Conservation (phyloP, 805 yeast species). For the Candida railenensis region DNA sequence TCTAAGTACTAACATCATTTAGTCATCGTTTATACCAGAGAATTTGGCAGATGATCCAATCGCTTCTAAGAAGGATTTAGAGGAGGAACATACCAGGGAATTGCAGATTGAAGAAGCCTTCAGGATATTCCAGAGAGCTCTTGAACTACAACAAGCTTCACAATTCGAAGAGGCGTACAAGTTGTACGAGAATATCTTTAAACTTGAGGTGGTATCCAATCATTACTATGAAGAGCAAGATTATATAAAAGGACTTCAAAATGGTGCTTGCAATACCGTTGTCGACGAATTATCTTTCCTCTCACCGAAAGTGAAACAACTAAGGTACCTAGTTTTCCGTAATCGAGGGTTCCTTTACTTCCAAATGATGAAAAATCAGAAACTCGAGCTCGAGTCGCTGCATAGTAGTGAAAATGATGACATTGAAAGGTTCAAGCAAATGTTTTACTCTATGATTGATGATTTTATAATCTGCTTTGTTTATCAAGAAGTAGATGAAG, state of each 20-base stretch:
- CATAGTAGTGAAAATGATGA: slow-evolving; percentile 6
- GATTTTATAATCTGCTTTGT: slow-evolving; percentile 65
- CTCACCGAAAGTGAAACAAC: slow-evolving; percentile 69
- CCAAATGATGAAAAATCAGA: slow-evolving; percentile 26
- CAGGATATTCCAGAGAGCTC: slow-evolving; percentile 68
- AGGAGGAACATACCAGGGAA: slow-evolving; percentile 89
- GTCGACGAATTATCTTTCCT: slow-evolving; percentile 42
- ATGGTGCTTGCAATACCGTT: slow-evolving; percentile 30
- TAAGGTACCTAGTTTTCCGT: slow-evolving; percentile 76
- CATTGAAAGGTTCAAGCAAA: slow-evolving; percentile 25
- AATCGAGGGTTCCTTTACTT: slow-evolving; percentile 77
- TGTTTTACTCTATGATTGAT: slow-evolving; percentile 50
- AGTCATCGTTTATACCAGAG: slow-evolving; percentile 75
- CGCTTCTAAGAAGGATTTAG: slow-evolving; percentile 51
- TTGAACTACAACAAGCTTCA: slow-evolving; percentile 54
- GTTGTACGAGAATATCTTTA: slow-evolving; percentile 62
- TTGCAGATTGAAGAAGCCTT: slow-evolving; percentile 87
- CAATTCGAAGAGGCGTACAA: slow-evolving; percentile 49
- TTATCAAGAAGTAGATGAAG: slow-evolving; percentile 66
- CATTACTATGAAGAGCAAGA: slow-evolving; percentile 41
- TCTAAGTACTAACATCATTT: background rate
- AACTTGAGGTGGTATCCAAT: slow-evolving; percentile 59
- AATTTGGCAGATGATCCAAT: slow-evolving; percentile 74
- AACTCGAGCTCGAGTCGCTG: slow-evolving; percentile 2
- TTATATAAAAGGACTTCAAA: slow-evolving; percentile 38